Percentiles rank a stretch among this genome's conserved stretches.
Evolutionary conservation across 2,329 filamentous ascomycete species (phyloP).

Genomic region (Sporothrix curviconia): DNA sequence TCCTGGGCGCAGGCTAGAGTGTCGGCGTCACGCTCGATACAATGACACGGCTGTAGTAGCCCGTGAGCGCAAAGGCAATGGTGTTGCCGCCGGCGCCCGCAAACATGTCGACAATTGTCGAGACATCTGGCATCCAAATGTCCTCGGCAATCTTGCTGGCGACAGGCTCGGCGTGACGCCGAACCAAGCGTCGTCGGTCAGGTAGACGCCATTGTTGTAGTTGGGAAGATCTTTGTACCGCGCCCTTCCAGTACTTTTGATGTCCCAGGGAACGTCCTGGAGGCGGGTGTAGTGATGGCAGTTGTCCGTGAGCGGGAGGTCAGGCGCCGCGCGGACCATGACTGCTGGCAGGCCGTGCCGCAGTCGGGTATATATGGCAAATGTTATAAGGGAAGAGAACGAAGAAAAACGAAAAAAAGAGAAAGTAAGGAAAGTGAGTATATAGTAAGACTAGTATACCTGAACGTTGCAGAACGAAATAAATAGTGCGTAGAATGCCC

Average conservation of each 20-base stretch:
- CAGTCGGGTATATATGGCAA: no score
- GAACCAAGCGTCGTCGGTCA: slow-evolving; percentile 95
- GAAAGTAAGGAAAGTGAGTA: background rate
- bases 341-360: no score
- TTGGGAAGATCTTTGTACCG: slow-evolving; percentile 78
- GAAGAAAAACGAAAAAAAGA: background rate
- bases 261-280: slow-evolving; percentile 69
- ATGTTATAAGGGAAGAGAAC: background rate
- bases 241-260: slow-evolving; percentile 96
- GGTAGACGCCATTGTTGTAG: slow-evolving; percentile 80
- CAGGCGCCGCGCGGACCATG: slow-evolving; percentile 37
- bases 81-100: slow-evolving; percentile 87
- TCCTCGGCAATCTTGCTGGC: slow-evolving; percentile 76
- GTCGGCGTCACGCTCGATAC: slow-evolving; percentile 75
- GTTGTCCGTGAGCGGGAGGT: slow-evolving; percentile 50
- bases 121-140: slow-evolving; percentile 48
- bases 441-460: no score
- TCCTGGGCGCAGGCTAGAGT: slow-evolving; percentile 86
- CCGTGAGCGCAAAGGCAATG: slow-evolving; percentile 84
- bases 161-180: slow-evolving; percentile 88
- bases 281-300: slow-evolving; percentile 69
- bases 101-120: slow-evolving; percentile 78
- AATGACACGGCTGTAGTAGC: slow-evolving; percentile 75
- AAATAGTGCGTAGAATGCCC: no score
- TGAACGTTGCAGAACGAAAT: no score